These are phyloP conservation scores for Fusarium protoensiforme DNA, from an alignment of 2,329 filamentous ascomycete species.

Conservation along the genomic window DNA sequence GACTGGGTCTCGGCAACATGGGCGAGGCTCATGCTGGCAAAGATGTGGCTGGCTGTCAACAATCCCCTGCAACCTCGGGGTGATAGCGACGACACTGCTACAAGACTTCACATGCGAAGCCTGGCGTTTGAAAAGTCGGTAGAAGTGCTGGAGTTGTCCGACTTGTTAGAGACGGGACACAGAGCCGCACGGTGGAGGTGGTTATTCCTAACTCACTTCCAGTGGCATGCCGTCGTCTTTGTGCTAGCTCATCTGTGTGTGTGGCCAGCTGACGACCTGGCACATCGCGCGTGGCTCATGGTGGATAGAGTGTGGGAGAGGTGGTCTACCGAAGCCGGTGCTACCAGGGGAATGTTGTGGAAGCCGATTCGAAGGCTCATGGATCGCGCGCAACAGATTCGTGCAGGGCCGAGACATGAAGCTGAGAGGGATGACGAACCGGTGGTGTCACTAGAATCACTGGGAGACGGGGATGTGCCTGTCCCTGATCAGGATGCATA, in stretches of 20 bases:
- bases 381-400: not conserved
- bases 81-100: not conserved
- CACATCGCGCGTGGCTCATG: not conserved
- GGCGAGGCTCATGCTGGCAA: not conserved
- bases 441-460: not conserved
- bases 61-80: not conserved
- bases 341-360: not conserved
- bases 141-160: conserved; percentile 71
- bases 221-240: conserved; percentile 74
- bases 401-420: not conserved
- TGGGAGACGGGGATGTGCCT: not conserved
- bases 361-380: not conserved
- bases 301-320: not conserved
- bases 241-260: conserved; percentile 67
- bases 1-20: not conserved
- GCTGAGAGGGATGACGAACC: not conserved
- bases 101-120: not conserved
- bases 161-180: conserved; percentile 66
- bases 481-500: too few species aligned
- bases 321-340: not conserved
- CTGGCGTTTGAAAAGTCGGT: conserved; percentile 52
- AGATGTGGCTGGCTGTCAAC: not conserved
- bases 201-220: conserved; percentile 72
- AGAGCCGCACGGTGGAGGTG: conserved; percentile 72
- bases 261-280: not conserved